Conservation (phyloP, 805 yeast species). For the Priceomyces fermenticarens region DNA sequence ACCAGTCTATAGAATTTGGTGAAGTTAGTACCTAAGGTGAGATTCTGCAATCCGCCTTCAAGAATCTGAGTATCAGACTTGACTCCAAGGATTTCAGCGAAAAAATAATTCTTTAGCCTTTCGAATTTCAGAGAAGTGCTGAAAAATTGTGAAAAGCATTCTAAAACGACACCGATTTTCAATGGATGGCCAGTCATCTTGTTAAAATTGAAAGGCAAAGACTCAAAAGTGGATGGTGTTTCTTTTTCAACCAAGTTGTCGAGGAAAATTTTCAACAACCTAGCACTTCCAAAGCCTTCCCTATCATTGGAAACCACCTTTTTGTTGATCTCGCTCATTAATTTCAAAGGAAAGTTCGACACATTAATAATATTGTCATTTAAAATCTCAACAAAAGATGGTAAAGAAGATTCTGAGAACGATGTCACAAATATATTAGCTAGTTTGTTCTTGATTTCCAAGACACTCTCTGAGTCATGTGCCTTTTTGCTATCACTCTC, state of each 20-base stretch:
- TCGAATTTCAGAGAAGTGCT: conserved; percentile 38
- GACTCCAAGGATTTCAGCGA: conserved; percentile 63
- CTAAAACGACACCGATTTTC: conserved; percentile 24
- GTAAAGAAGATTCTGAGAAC: neutral
- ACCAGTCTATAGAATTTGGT: conserved; percentile 25
- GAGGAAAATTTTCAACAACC: conserved; percentile 12
- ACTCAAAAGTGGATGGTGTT: conserved; percentile 15
- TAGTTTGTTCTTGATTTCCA: conserved; percentile 1
- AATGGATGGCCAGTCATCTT: conserved; percentile 28
- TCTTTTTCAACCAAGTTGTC: conserved; percentile 14
- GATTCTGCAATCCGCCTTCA: conserved; percentile 40
- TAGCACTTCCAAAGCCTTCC: conserved; percentile 15
- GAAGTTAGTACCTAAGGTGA: conserved; percentile 48
- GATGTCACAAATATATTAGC: neutral
- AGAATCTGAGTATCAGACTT: conserved; percentile 38
- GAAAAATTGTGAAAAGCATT: conserved; percentile 36
- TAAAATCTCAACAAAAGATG: neutral
- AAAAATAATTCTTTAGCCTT: conserved; percentile 55
- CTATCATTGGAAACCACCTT: neutral
- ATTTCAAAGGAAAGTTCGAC: neutral
- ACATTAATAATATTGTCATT: neutral
- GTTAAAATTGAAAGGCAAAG: conserved; percentile 27
- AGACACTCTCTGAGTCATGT: neutral
- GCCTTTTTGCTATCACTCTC: neutral
- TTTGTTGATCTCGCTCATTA: neutral